These are phyloP conservation scores for Rhexocercosporidium sp. DNA, from an alignment of 2,329 filamentous ascomycete genomes.

Conservation along the genomic window DNA sequence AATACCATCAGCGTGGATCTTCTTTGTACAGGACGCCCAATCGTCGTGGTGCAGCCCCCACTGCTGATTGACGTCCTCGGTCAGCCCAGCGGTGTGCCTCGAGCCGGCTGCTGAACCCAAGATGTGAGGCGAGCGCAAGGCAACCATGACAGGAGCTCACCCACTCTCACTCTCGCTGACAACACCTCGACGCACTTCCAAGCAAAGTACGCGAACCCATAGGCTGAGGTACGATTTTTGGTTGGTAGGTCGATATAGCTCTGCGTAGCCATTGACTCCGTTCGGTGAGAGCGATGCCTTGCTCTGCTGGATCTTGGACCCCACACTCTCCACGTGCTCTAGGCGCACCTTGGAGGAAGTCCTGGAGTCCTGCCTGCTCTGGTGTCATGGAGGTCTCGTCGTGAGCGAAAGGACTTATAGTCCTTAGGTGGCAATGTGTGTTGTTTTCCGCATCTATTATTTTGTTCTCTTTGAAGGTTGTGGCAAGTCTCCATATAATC, in stretches of 20 bases:
- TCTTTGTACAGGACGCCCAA: neutral
- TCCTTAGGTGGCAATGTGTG: conserved; percentile 32
- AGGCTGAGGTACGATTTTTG: conserved; percentile 18
- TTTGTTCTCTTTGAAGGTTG: conserved; percentile 14
- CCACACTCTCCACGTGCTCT: conserved; percentile 20
- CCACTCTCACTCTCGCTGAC: conserved; percentile 14
- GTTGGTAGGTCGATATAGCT: neutral
- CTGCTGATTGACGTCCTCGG: conserved; percentile 4
- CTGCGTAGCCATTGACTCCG: conserved; percentile 10
- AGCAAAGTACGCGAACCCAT: conserved; percentile 9
- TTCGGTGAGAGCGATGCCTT: conserved; percentile 24
- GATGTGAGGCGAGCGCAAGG: conserved; percentile 25
- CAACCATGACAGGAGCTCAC: conserved; percentile 13
- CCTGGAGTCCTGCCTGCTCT: conserved; percentile 31
- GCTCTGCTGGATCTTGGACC: conserved; percentile 11
- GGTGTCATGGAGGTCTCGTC: conserved; percentile 12
- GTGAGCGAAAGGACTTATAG: conserved; percentile 28
- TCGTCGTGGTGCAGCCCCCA: neutral
- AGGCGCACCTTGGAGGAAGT: conserved; percentile 25
- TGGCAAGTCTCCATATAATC: conserved; percentile 19
- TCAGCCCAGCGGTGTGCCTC: conserved; percentile 21
- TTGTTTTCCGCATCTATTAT: conserved; percentile 19
- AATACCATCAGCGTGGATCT: neutral
- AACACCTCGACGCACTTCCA: conserved; percentile 3
- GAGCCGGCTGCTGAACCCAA: conserved; percentile 4